Evolutionary conservation across 176 grass and related monocot genomes (phyloP).

Genomic region (Musa troglodytarum): DNA sequence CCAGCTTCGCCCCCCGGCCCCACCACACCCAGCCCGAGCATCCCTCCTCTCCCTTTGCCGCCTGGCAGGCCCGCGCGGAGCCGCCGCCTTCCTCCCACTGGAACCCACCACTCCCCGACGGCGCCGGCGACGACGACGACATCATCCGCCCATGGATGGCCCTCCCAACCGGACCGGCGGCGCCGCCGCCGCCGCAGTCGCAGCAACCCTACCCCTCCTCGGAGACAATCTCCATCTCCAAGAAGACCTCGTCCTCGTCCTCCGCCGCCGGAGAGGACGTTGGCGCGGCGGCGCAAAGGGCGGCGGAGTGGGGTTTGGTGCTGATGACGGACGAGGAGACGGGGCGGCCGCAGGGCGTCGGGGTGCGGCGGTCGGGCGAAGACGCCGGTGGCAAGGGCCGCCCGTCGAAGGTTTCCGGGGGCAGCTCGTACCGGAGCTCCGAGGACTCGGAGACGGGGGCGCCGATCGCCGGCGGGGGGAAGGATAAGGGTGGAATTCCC

Average conservation of each 20-base stretch:
- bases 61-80: constrained; percentile 25
- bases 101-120: background rate
- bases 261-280: constrained; percentile 21
- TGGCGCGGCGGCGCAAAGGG: constrained; percentile 42
- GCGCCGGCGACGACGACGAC: background rate
- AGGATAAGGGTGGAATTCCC: constrained; percentile 31
- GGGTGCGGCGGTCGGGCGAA: constrained; percentile 38
- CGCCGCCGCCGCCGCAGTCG: background rate
- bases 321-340: constrained; percentile 76
- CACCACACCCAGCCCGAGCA: background rate
- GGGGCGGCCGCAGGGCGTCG: constrained; percentile 50
- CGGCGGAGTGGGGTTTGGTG: constrained; percentile 85
- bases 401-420: background rate
- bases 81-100: background rate
- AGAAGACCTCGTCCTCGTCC: background rate
- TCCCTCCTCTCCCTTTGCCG: constrained; percentile 8
- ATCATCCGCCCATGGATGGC: constrained; percentile 24
- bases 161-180: background rate
- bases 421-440: background rate
- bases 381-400: background rate
- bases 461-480: constrained; percentile 3
- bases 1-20: constrained; percentile 1
- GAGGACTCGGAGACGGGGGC: constrained; percentile 19
- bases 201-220: constrained; percentile 7
- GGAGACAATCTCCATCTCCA: constrained; percentile 1